Evolutionary conservation across 768 basidiomycete species (phyloP).

Genomic region (Tylopilus sp.): DNA sequence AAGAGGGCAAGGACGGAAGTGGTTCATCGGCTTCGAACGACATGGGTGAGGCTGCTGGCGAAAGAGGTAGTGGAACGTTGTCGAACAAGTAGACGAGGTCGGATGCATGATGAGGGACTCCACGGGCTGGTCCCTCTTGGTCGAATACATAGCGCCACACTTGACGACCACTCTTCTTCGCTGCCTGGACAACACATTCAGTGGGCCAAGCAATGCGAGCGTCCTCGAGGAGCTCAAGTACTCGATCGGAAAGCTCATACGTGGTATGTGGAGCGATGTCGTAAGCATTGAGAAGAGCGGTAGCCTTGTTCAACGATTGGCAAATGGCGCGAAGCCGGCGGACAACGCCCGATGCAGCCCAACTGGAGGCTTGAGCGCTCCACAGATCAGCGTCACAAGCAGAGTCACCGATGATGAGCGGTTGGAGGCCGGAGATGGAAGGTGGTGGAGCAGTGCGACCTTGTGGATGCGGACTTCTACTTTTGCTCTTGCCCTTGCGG

Average conservation of each 20-base stretch:
- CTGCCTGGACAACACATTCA: constrained; percentile 54
- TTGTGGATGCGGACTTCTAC: constrained; percentile 30
- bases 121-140: constrained; percentile 67
- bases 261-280: constrained; percentile 63
- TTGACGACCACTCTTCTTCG: constrained; percentile 49
- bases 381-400: constrained; percentile 62
- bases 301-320: constrained; percentile 63
- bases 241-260: constrained; percentile 63
- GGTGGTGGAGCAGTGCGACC: constrained; percentile 7
- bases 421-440: constrained; percentile 42
- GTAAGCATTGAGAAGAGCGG: constrained; percentile 61
- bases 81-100: constrained; percentile 80
- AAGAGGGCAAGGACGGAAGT: constrained; percentile 29
- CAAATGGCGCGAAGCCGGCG: constrained; percentile 72
- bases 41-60: constrained; percentile 31
- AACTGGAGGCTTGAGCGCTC: constrained; percentile 55
- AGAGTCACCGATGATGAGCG: constrained; percentile 74
- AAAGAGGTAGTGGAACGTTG: constrained; percentile 57
- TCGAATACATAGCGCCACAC: constrained; percentile 84
- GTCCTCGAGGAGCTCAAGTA: constrained; percentile 75
- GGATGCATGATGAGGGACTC: constrained; percentile 64
- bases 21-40: constrained; percentile 34
- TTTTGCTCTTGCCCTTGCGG: constrained; percentile 21
- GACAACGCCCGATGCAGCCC: constrained; percentile 59
- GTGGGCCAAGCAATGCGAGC: constrained; percentile 76